Percentiles rank a stretch among this genome's conserved stretches.
These are phyloP conservation scores for Tillandsia leiboldiana DNA, from an alignment of 176 grass and related monocot genomes.

Conservation along the genomic window DNA sequence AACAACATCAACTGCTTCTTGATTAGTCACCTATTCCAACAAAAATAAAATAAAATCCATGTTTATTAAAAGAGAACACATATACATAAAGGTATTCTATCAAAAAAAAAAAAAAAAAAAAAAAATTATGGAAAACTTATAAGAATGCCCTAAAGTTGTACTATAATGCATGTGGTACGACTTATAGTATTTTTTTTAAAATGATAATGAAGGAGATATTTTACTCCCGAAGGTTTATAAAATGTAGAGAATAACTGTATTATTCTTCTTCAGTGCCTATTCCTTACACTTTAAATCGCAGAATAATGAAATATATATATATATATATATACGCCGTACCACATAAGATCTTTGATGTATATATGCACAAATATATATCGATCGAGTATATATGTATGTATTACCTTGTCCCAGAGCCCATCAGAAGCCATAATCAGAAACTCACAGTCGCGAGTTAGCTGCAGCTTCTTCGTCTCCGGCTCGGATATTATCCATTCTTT, in stretches of 20 bases:
- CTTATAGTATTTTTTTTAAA: no score
- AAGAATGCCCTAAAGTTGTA: background rate
- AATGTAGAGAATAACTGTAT: no score
- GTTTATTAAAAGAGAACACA: no score
- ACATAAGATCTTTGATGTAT: background rate
- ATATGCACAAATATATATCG: background rate
- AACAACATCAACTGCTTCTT: constrained; percentile 67
- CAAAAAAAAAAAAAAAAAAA: background rate
- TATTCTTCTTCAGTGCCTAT: no score
- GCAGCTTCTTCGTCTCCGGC: constrained; percentile 34
- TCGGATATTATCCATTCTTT: constrained; percentile 71
- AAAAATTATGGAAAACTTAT: background rate
- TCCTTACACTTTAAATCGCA: no score
- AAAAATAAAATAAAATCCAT: constrained; percentile 8
- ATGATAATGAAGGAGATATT: no score
- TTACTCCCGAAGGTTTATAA: no score
- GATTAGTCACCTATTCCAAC: constrained; percentile 37
- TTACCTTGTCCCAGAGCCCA: constrained; percentile 75
- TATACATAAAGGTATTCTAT: background rate
- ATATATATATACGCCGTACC: no score
- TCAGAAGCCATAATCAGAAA: constrained; percentile 68
- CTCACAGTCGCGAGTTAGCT: constrained; percentile 24
- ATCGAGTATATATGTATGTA: background rate
- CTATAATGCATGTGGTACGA: no score
- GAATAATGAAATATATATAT: no score